A percentile compares a stretch with the other conserved stretches of the same genome.
These are phyloP conservation scores for Stentor coeruleus DNA, from an alignment of 73 alveolate species.

Conservation along the genomic window DNA sequence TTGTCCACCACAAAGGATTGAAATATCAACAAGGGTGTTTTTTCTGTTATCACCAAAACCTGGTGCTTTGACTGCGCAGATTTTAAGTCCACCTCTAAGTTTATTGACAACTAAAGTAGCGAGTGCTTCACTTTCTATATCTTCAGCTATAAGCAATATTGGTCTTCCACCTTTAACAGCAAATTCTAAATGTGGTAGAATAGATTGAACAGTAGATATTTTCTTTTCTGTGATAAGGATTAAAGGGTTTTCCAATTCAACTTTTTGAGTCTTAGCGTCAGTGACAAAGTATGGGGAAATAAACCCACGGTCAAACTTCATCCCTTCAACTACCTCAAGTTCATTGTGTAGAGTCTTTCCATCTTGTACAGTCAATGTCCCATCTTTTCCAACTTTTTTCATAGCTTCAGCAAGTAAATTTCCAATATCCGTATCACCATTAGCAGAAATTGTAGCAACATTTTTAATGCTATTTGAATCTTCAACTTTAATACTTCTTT, in stretches of 20 bases:
- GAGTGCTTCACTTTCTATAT: slow-evolving; percentile 93
- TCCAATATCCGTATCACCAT: slow-evolving; percentile 92
- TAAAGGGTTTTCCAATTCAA: slow-evolving; percentile 86
- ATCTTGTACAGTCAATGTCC: slow-evolving; percentile 93
- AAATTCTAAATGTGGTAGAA: slow-evolving; percentile 78
- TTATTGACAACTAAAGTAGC: slow-evolving; percentile 92
- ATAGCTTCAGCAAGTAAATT: slow-evolving; percentile 84
- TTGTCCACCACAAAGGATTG: slow-evolving; percentile 78
- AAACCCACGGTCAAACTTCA: slow-evolving; percentile 94
- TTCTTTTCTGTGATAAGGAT: slow-evolving; percentile 93
- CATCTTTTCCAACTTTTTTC: slow-evolving; percentile 93
- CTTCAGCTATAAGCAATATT: slow-evolving; percentile 90
- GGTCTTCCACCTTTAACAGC: slow-evolving; percentile 83
- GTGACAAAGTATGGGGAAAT: slow-evolving; percentile 97
- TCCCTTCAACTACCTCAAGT: slow-evolving; percentile 95
- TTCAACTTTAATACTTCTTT: no score
- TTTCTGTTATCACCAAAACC: slow-evolving; percentile 97
- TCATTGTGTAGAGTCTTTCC: slow-evolving; percentile 95
- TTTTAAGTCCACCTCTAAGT: slow-evolving; percentile 93
- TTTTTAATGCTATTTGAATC: no score
- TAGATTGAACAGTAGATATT: slow-evolving; percentile 79
- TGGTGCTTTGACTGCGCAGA: slow-evolving; percentile 94
- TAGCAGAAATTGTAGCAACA: slow-evolving; percentile 98
- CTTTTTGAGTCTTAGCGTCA: slow-evolving; percentile 81
- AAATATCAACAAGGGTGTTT: slow-evolving; percentile 84